Evolutionary conservation across 768 basidiomycete species (phyloP), one percentile per base, ranked within the genome.

Genomic region (Russula olivacea): DNA sequence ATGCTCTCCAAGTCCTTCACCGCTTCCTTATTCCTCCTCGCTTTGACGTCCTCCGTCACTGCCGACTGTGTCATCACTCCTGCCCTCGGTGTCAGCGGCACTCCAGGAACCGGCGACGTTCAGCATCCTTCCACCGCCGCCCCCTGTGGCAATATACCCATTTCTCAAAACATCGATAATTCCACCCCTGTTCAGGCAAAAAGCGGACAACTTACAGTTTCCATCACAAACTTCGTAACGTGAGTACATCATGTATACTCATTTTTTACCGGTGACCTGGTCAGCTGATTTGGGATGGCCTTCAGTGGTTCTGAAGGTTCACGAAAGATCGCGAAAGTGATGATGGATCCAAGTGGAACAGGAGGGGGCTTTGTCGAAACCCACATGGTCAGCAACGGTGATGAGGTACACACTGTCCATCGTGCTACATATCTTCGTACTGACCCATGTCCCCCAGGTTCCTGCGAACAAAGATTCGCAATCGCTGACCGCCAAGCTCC

Each of bases 211-310:
- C 77, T 83, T 70, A 70, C 72, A 7, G 74, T 73, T 28, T 77
- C 72, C 28, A 74, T 74, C 59, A 77, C 72, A 49, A 76, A 79
- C 71, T 83, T 82, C 70, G 82, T 82, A 63, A 75, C 62, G 83
- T 82, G 67, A 50, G 76, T 62, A n/a, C 7, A 19, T 30, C 6
- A n/a, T 21, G 12, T 3, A 0, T 77, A 72, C 25, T 74, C 43
- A n/a, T 45, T 73, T 58, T 76, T 71, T 54, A 76, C 78, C 71
- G 82, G 43, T 70, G 80, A 83, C 61, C 74, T 65, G 80, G 81
- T 21, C 9, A 40, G 43, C 49, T 30, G 54, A 28, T 56, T 38
- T 19, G 19, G 34, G 21, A 21, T 19, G 17, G 41, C 15, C 34
- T 15, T 28, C 25, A 79, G 43, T 45, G 43, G 43, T n/a, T 0